Base-by-base conservation (phyloP, 2,329 filamentous ascomycete species). In the Diaporthe destruens region DNA sequence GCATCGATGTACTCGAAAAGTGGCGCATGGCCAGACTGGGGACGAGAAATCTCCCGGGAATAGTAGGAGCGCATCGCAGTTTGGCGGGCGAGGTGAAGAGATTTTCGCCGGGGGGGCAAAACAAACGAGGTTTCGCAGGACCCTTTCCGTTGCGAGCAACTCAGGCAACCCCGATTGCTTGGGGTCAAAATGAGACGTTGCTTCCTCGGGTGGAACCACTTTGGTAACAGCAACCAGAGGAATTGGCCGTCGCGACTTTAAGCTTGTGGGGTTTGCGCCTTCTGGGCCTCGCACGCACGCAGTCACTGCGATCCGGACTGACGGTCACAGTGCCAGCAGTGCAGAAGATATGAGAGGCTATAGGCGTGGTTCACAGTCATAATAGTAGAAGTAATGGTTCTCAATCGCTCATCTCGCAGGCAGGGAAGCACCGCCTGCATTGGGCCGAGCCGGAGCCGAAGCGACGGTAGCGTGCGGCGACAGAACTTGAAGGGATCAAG, bases 211-310 rank as follows among this genome's bases (percentile, higher is more conserved):
- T 71, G 72, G 72, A 32, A 54, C 59, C 68, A 44, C 59, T 73
- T 71, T 36, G 44, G 68, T 73, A 73, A 73, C 51, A 55, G 53
- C n/a, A 73, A 73, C 16, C 18, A 11, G 1, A 36, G 29, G 61
- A 71, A 73, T 71, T 73, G 68, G 72, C 61, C 47, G 69, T 20
- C 44, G 32, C 59, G 44, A n/a, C 42, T 54, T 73, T 71, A 71
- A 66, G 71, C 71, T 73, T 55, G 67, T 73, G 71, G 71, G 63
- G 18, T 36, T 54, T 56, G 56, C 44, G 25, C 12, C 36, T 6
- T 18, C 25, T 34, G 59, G 59, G 20, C 25, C 61, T 65, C 61
- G 12, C 47, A 59, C 56, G 34, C 39, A 57, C 34, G 18, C 18
- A 39, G n/a, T 25, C 16, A 44, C 23, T 67, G 51, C n/a, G 34